Percentiles rank a stretch among this genome's conserved stretches.
These are phyloP conservation scores for Hondaea fermentalgiana DNA, from an alignment of 108 stramenopile species.

Conservation along the genomic window DNA sequence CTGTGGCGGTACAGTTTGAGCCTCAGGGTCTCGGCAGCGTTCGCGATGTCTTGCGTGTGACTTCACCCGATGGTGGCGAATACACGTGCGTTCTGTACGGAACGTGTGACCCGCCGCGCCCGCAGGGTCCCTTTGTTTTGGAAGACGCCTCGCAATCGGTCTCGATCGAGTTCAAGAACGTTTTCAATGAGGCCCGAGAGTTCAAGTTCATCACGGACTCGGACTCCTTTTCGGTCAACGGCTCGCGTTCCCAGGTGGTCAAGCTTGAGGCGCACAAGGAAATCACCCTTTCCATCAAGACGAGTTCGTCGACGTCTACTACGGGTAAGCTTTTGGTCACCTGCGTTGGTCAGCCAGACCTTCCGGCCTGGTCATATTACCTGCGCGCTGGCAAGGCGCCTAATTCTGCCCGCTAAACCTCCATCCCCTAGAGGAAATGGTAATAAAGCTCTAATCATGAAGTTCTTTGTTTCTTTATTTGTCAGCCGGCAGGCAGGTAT, in stretches of 20 bases:
- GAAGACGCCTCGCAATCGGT: neutral
- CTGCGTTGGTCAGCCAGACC: constrained; percentile 25
- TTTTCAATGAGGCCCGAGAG: constrained; percentile 36
- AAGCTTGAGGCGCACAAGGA: constrained; percentile 29
- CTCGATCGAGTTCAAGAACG: constrained; percentile 45
- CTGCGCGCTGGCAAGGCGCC: neutral
- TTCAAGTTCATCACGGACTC: constrained; percentile 41
- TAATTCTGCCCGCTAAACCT: neutral
- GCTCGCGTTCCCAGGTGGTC: neutral
- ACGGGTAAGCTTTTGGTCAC: constrained; percentile 39
- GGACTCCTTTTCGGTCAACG: constrained; percentile 30
- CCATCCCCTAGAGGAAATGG: no score
- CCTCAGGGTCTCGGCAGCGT: constrained; percentile 42
- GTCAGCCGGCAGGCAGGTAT: no score
- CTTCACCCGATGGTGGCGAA: constrained; percentile 24
- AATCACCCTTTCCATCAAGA: constrained; percentile 14
- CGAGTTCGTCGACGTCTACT: neutral
- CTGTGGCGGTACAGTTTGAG: constrained; percentile 46
- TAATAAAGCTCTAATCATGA: no score
- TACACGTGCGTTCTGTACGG: constrained; percentile 44
- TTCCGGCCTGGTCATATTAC: constrained; percentile 47
- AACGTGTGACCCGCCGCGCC: constrained; percentile 41
- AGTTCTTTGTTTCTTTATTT: no score
- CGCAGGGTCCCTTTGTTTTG: constrained; percentile 43
- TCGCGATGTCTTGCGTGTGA: constrained; percentile 33